Evolutionary conservation across 2,329 filamentous ascomycete genomes (phyloP).

Genomic region (Aspergillus melleus): DNA sequence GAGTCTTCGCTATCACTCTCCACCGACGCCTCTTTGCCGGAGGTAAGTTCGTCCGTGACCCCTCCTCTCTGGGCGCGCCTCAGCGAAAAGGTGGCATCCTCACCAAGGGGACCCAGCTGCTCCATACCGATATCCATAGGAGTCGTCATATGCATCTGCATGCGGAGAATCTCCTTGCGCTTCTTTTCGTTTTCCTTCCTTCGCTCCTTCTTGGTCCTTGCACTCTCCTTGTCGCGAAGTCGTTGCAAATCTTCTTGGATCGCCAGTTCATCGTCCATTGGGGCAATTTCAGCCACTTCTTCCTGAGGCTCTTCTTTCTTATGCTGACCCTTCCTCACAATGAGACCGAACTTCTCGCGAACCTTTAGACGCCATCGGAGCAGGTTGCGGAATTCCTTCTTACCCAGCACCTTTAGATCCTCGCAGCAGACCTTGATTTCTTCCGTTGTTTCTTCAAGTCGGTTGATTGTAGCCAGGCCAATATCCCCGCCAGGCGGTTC

Average conservation of each 20-base stretch:
- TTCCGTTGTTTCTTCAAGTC: conserved; percentile 80
- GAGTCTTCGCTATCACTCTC: conserved; percentile 62
- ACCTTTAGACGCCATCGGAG: conserved; percentile 88
- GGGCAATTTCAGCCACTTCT: conserved; percentile 78
- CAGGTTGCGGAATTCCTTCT: conserved; percentile 90
- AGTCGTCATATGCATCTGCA: conserved; percentile 96
- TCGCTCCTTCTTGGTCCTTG: conserved; percentile 78
- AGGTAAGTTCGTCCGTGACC: conserved; percentile 66
- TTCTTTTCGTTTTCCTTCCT: conserved; percentile 90
- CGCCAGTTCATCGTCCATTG: conserved; percentile 92
- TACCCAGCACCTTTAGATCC: conserved; percentile 85
- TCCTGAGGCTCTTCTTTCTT: conserved; percentile 54
- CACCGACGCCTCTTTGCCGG: conserved; percentile 72
- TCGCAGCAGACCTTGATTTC: conserved; percentile 77
- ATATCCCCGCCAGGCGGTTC: conserved; percentile 81
- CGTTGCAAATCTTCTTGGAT: conserved; percentile 85
- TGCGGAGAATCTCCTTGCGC: conserved; percentile 88
- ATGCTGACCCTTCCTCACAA: conserved; percentile 65
- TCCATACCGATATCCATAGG: conserved; percentile 96
- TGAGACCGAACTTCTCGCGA: conserved; percentile 85
- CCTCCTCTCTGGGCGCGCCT: conserved; percentile 77
- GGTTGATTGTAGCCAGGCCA: conserved; percentile 79
- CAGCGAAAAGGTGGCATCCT: conserved; percentile 82
- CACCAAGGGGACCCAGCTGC: conserved; percentile 73
- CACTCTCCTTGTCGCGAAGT: conserved; percentile 74